Conservation (phyloP, 2,329 filamentous ascomycete genomes). For the Diaporthe vexans region DNA sequence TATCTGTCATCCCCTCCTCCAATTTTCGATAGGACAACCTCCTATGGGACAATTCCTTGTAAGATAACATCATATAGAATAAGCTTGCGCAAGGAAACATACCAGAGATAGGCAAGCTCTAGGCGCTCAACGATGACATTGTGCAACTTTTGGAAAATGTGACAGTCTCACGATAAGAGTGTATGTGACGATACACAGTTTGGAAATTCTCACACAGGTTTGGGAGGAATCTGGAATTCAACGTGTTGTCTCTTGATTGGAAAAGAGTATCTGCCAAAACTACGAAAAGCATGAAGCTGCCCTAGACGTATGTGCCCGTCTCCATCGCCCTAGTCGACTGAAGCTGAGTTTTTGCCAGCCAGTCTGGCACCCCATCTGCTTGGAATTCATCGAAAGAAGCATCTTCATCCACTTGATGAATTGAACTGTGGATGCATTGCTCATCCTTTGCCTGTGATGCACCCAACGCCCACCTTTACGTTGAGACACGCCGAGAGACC, state of each 20-base stretch:
- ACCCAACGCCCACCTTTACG: background rate
- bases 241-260: background rate
- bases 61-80: too few species aligned
- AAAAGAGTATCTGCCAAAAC: background rate
- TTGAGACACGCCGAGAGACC: background rate
- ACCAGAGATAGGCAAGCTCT: too few species aligned
- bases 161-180: too few species aligned
- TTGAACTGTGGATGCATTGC: background rate
- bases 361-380: background rate
- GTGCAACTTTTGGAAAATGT: too few species aligned
- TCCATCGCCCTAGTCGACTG: background rate
- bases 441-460: background rate
- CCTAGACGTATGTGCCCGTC: background rate
- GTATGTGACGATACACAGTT: too few species aligned
- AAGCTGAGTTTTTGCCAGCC: background rate
- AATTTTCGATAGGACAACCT: too few species aligned
- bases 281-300: too few species aligned
- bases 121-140: too few species aligned
- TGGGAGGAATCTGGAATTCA: background rate
- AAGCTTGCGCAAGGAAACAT: too few species aligned
- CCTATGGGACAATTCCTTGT: too few species aligned
- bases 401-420: background rate
- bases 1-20: too few species aligned
- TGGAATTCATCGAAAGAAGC: background rate
- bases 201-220: background rate